Evolutionary conservation across 768 basidiomycete genomes (phyloP).

Genomic region (Leccinum broughii): DNA sequence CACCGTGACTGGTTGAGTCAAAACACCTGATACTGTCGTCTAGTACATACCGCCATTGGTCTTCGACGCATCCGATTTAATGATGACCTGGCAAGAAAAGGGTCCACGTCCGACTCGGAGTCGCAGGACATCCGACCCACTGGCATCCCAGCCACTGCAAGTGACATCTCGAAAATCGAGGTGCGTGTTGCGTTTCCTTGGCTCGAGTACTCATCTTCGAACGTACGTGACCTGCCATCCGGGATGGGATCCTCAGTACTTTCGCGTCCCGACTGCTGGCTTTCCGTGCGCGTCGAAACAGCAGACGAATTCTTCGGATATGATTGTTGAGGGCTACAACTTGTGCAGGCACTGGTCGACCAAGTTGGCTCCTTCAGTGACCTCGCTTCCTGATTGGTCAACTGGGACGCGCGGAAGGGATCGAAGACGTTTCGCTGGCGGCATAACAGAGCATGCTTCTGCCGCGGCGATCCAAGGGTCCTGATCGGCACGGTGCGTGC

Average conservation of each 20-base stretch:
- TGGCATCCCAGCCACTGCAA: constrained; percentile 7
- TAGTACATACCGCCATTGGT: neutral
- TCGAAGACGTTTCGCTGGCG: constrained; percentile 73
- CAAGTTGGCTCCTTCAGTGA: constrained; percentile 54
- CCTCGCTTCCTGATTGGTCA: constrained; percentile 50
- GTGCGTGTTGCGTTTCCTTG: neutral
- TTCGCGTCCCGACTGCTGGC: constrained; percentile 71
- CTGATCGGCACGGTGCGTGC: constrained; percentile 54
- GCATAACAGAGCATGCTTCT: constrained; percentile 70
- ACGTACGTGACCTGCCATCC: no score
- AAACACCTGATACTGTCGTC: neutral
- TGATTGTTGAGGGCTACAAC: constrained; percentile 75
- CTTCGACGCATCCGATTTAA: neutral
- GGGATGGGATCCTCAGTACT: constrained; percentile 33
- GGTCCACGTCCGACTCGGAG: neutral
- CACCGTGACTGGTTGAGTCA: neutral
- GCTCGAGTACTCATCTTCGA: neutral
- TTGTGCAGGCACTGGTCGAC: constrained; percentile 56
- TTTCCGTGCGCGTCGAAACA: constrained; percentile 72
- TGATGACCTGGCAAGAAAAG: neutral
- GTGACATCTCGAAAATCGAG: constrained; percentile 32
- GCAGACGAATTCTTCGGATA: constrained; percentile 56
- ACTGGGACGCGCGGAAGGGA: constrained; percentile 51
- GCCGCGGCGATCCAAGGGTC: constrained; percentile 63
- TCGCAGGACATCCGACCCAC: constrained; percentile 16